Conservation (phyloP, 2,329 filamentous ascomycete genomes). For the Epichloe sibirici region DNA sequence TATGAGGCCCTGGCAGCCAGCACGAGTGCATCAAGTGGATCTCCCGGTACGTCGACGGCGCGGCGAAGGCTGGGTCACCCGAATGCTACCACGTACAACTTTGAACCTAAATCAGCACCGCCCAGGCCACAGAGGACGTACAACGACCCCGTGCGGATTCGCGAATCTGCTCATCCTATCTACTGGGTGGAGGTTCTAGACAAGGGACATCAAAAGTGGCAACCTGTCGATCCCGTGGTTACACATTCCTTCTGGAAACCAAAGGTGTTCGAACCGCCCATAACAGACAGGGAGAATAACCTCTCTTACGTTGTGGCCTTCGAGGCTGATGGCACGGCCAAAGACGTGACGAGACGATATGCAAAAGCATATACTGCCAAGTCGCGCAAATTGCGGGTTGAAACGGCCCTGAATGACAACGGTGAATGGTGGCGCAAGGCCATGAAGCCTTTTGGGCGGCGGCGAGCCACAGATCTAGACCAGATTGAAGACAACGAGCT, state of each 20-base stretch:
- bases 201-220: constrained; percentile 78
- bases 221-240: constrained; percentile 74
- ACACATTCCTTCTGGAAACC: constrained; percentile 66
- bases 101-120: constrained; percentile 31
- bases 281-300: constrained; percentile 61
- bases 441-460: constrained; percentile 34
- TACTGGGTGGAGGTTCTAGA: constrained; percentile 96
- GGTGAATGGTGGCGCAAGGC: constrained; percentile 42
- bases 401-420: constrained; percentile 38
- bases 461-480: constrained; percentile 50
- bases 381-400: constrained; percentile 70
- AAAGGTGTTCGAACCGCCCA: constrained; percentile 68
- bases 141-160: constrained; percentile 32
- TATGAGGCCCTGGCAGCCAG: constrained; percentile 28
- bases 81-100: constrained; percentile 38
- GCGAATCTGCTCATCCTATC: constrained; percentile 66
- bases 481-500: constrained; percentile 76
- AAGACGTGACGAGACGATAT: constrained; percentile 82
- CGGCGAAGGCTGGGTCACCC: constrained; percentile 41
- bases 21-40: constrained; percentile 13
- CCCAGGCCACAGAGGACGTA: constrained; percentile 20
- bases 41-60: constrained; percentile 23
- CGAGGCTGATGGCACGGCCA: constrained; percentile 63
- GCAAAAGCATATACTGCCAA: constrained; percentile 83
- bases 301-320: constrained; percentile 81